Conservation (phyloP, 805 yeast species). For the Lachancea fermentati region DNA sequence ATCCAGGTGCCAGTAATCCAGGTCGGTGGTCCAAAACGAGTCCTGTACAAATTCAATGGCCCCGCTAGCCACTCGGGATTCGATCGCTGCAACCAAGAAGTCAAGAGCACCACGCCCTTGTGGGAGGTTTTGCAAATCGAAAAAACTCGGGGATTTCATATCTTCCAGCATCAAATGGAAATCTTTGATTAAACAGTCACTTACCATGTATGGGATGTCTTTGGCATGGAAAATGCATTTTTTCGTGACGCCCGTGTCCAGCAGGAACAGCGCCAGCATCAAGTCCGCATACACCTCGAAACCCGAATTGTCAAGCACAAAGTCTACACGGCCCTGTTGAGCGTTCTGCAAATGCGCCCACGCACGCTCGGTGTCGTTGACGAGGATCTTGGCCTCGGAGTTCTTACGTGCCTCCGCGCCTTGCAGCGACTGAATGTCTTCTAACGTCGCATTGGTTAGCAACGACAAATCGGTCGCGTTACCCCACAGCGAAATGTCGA, state of each 20-base stretch:
- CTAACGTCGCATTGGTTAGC: slow-evolving; percentile 80
- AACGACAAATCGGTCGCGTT: slow-evolving; percentile 94
- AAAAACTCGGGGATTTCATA: slow-evolving; percentile 46
- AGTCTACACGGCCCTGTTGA: slow-evolving; percentile 51
- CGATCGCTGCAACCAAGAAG: slow-evolving; percentile 42
- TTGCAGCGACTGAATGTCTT: slow-evolving; percentile 86
- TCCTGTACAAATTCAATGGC: slow-evolving; percentile 48
- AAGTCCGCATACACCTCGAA: slow-evolving; percentile 91
- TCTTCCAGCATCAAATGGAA: slow-evolving; percentile 53
- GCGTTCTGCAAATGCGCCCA: slow-evolving; percentile 46
- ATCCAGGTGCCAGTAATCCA: slow-evolving; percentile 67
- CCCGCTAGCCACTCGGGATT: slow-evolving; percentile 41
- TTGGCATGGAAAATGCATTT: slow-evolving; percentile 80
- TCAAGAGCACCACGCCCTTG: slow-evolving; percentile 41
- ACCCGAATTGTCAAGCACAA: slow-evolving; percentile 90
- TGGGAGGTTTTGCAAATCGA: slow-evolving; percentile 31
- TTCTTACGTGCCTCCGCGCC: slow-evolving; percentile 82
- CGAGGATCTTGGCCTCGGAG: slow-evolving; percentile 71
- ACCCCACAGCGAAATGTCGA: slow-evolving; percentile 94
- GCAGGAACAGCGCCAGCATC: slow-evolving; percentile 54
- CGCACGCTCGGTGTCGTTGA: slow-evolving; percentile 65
- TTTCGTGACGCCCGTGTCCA: slow-evolving; percentile 63
- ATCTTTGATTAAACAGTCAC: slow-evolving; percentile 89
- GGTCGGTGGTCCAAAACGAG: slow-evolving; percentile 81
- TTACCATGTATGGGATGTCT: slow-evolving; percentile 93